These are phyloP conservation scores for Scalesia atractyloides DNA, from an alignment of 129 eudicot species.

Conservation along the genomic window DNA sequence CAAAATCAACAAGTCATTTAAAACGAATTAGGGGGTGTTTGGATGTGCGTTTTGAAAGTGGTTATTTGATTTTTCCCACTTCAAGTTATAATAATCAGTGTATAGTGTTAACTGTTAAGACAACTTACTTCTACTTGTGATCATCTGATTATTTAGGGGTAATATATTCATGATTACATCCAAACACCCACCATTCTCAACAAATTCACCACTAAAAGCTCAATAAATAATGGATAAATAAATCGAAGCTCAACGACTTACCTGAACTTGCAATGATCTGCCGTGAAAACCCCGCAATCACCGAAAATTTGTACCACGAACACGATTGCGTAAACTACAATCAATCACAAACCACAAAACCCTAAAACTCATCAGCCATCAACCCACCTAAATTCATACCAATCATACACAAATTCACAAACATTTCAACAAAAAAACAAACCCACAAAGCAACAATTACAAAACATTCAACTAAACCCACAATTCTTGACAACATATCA, in stretches of 20 bases:
- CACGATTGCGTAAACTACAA: constrained; percentile 53
- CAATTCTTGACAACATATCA: background rate
- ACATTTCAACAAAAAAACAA: constrained; percentile 13
- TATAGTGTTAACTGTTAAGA: too few relatives aligned
- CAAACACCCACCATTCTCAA: background rate
- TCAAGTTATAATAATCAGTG: too few relatives aligned
- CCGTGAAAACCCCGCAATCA: constrained; percentile 47
- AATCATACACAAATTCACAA: background rate
- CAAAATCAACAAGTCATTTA: background rate
- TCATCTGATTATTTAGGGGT: too few relatives aligned
- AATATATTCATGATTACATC: too few relatives aligned
- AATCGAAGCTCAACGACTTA: constrained; percentile 33
- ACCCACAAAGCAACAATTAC: too few relatives aligned
- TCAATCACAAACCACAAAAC: constrained; percentile 14
- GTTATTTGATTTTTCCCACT: constrained; percentile 1
- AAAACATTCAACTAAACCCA: background rate
- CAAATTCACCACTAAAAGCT: constrained; percentile 1
- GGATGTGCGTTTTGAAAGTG: constrained; percentile 1
- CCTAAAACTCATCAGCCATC: constrained; percentile 10
- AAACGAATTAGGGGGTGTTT: background rate
- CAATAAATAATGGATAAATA: background rate
- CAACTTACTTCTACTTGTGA: too few relatives aligned
- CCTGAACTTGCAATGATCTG: constrained; percentile 77
- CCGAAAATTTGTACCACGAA: constrained; percentile 41
- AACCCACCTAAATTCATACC: too few relatives aligned